phyloP scores from a whole-genome alignment of 2,329 filamentous ascomycete genomes.

The Trichoderma gracile region DNA sequence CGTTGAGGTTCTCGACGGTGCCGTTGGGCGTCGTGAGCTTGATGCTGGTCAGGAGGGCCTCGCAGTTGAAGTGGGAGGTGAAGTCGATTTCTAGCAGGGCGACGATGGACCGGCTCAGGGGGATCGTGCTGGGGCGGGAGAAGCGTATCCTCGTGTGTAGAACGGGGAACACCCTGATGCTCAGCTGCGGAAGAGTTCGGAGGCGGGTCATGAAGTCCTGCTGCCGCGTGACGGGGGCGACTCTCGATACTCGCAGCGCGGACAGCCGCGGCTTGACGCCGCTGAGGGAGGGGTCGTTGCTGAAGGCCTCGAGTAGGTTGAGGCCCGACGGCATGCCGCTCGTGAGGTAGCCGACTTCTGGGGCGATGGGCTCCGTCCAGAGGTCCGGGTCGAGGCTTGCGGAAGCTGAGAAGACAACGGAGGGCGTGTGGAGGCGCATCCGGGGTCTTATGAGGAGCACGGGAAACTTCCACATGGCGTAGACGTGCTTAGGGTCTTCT shows the following conservation, averaged over 20 bases:
- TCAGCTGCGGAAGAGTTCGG: slow-evolving; percentile 61
- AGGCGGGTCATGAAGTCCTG: slow-evolving; percentile 65
- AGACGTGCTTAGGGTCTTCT: slow-evolving; percentile 43
- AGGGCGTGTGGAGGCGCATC: slow-evolving; percentile 65
- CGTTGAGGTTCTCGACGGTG: slow-evolving; percentile 58
- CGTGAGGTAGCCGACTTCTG: slow-evolving; percentile 63
- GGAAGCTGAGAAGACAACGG: slow-evolving; percentile 63
- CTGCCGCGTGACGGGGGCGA: slow-evolving; percentile 65
- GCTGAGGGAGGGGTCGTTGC: slow-evolving; percentile 62
- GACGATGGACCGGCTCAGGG: slow-evolving; percentile 62
- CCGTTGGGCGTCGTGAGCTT: slow-evolving; percentile 59
- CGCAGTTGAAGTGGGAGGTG: slow-evolving; percentile 67
- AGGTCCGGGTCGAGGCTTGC: slow-evolving; percentile 59
- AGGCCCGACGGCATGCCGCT: slow-evolving; percentile 68
- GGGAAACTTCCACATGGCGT: slow-evolving; percentile 61
- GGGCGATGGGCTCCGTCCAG: slow-evolving; percentile 33
- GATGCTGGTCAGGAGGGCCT: slow-evolving; percentile 62
- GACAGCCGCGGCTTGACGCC: slow-evolving; percentile 68
- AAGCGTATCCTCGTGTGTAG: slow-evolving; percentile 74
- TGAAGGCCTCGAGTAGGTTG: slow-evolving; percentile 76
- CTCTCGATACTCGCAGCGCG: slow-evolving; percentile 71
- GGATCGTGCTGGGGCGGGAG: slow-evolving; percentile 60
- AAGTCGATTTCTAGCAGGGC: slow-evolving; percentile 74
- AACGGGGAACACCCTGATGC: slow-evolving; percentile 66
- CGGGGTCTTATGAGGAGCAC: slow-evolving; percentile 61